These are phyloP conservation scores for Barnettozyma pratensis DNA, from an alignment of 805 yeast species.

Conservation along the genomic window DNA sequence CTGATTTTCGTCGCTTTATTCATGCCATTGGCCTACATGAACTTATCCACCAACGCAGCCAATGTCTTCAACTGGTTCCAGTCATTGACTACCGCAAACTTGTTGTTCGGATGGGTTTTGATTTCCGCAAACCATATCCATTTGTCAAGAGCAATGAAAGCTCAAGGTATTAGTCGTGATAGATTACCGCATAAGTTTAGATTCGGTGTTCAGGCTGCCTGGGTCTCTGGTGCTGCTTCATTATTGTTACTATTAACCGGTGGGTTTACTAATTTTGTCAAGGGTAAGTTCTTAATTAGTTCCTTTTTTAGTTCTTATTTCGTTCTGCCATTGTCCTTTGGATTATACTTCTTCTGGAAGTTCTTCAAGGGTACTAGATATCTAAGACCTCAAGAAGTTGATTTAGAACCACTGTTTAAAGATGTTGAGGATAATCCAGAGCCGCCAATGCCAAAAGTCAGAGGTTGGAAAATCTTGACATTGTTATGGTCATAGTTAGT, in stretches of 20 bases:
- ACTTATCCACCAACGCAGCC: conserved; percentile 20
- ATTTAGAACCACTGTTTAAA: conserved; percentile 28
- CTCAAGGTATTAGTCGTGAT: conserved; percentile 31
- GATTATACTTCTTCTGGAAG: conserved; percentile 29
- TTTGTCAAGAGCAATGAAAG: conserved; percentile 31
- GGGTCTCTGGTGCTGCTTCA: conserved; percentile 26
- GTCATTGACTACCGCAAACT: conserved; percentile 26
- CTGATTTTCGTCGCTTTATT: conserved; percentile 23
- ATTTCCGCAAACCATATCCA: conserved; percentile 28
- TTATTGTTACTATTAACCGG: conserved; percentile 28
- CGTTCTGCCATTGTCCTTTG: conserved; percentile 22
- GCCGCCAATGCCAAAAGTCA: conserved; percentile 11
- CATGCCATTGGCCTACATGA: conserved; percentile 32
- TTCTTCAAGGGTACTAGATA: conserved; percentile 27
- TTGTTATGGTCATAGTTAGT: conserved; percentile 10
- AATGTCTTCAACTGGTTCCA: conserved; percentile 33
- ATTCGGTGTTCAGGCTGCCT: conserved; percentile 26
- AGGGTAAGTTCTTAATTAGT: conserved; percentile 21
- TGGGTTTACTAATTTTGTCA: conserved; percentile 31
- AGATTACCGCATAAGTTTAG: conserved; percentile 29
- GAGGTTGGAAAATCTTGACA: conserved; percentile 13
- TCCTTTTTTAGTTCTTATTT: conserved; percentile 11
- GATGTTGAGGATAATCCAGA: conserved; percentile 27
- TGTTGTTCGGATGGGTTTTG: conserved; percentile 27
- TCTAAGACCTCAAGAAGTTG: conserved; percentile 34